A percentile compares a stretch with the other conserved stretches of the same genome.
phyloP scores from a whole-genome alignment of 192 early-diverging fungal species.

The Coemansia sp. region DNA sequence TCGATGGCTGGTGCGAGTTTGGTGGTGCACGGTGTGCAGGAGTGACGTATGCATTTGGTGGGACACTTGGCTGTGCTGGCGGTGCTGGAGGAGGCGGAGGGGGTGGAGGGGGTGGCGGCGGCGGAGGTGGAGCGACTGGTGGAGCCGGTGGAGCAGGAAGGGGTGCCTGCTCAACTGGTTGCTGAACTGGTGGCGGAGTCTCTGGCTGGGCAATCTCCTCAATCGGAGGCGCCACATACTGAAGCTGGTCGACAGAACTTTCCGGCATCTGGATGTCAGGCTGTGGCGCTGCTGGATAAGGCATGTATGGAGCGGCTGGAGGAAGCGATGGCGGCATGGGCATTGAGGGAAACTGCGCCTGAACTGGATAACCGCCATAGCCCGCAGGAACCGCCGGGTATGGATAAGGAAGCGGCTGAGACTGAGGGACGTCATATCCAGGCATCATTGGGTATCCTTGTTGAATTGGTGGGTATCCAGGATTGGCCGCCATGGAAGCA shows the following conservation, averaged over 20 bases:
- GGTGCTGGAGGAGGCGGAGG: neutral
- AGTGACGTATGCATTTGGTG: neutral
- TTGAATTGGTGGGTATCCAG: neutral
- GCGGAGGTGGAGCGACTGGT: slow-evolving; percentile 1
- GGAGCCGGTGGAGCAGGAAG: slow-evolving; percentile 1
- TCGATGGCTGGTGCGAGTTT: neutral
- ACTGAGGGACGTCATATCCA: neutral
- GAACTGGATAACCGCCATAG: slow-evolving; percentile 6
- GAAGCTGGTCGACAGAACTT: neutral
- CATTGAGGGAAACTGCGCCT: neutral
- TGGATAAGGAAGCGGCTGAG: neutral
- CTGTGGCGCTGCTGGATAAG: slow-evolving; percentile 8
- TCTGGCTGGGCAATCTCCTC: slow-evolving; percentile 5
- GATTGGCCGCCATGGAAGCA: neutral
- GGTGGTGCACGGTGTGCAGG: neutral
- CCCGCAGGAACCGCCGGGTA: neutral
- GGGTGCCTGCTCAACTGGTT: neutral
- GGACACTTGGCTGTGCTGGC: slow-evolving; percentile 1
- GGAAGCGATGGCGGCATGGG: neutral
- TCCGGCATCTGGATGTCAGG: neutral
- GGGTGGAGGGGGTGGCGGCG: neutral
- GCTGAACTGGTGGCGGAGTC: neutral
- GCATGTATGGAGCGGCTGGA: neutral
- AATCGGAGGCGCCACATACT: slow-evolving; percentile 8
- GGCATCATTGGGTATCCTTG: neutral